Conservation (phyloP, 148 eudicot species). For the Drosera capensis region DNA sequence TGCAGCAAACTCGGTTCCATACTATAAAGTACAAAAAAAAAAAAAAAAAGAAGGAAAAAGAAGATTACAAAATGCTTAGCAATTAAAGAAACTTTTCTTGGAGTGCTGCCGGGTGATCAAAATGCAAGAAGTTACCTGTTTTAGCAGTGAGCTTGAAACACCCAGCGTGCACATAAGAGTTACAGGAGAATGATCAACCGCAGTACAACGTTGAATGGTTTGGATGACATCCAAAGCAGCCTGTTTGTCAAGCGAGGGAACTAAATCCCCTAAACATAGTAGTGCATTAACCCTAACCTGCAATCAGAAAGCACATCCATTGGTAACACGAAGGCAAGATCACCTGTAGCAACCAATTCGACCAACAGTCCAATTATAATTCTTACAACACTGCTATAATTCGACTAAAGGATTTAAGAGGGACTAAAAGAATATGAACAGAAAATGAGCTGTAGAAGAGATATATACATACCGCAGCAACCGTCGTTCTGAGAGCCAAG, state of each 20-base stretch:
- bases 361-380: too few relatives aligned
- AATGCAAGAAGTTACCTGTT: slow-evolving; percentile 42
- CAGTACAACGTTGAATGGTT: slow-evolving; percentile 88
- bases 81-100: background rate
- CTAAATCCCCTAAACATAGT: slow-evolving; percentile 73
- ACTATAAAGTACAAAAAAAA: slow-evolving; percentile 25
- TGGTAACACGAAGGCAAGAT: background rate
- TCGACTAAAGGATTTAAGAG: too few relatives aligned
- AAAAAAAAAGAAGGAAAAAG: too few relatives aligned
- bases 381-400: too few relatives aligned
- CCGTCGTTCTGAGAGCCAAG: slow-evolving; percentile 90
- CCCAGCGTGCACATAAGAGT: slow-evolving; percentile 97
- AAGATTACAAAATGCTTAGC: too few relatives aligned
- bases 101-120: background rate
- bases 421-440: too few relatives aligned
- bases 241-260: slow-evolving; percentile 63
- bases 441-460: too few relatives aligned
- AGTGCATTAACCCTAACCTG: slow-evolving; percentile 98
- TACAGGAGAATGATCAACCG: slow-evolving; percentile 88
- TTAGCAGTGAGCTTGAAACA: slow-evolving; percentile 68
- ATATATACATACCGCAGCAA: slow-evolving; percentile 72
- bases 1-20: slow-evolving; percentile 76
- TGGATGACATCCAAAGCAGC: slow-evolving; percentile 58
- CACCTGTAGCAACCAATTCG: background rate
- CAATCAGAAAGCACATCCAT: slow-evolving; percentile 10